Base-by-base conservation (phyloP, 176 grass and related monocot species). In the Eragrostis nindensis region DNA sequence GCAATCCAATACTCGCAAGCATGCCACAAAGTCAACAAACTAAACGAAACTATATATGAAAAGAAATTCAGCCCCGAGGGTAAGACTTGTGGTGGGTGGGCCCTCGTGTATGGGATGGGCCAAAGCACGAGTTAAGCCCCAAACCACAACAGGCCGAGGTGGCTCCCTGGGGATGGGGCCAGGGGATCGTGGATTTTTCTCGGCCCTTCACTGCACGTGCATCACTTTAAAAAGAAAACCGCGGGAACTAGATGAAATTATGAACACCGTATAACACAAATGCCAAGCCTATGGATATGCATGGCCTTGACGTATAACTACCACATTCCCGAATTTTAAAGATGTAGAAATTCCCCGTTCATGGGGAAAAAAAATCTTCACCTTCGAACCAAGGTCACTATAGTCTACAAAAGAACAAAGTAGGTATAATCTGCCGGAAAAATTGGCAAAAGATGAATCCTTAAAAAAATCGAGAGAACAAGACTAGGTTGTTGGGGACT, bases 1-100 rank as follows among this genome's bases (percentile, higher is more conserved):
- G 21, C 27, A 49, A 30, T 15, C 41, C n/a, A 69, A 80, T 62
- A 30, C 14, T 68, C 18, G 15, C 19, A 78, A 77, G 19, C 86
- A 57, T 18, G 12, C 22, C 24, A 24, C n/a, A 62, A 61, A 53
- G 47, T 1, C 17, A 68, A 62, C 0, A 75, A 48, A 29, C 13
- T 55, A 38, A 75, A n/a, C 36, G 1, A 36, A 36, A 36, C 4
- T 36, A 36, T 36, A 36, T 36, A 1, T 36, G 4, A 2, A 36
- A 1, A 36, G 4, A 36, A 36, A 36, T 36, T 36, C 32, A 36
- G 32, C 32, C 32, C n/a, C 32, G 32, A 36, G 32, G 32, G 32
- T 36, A 36, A 36, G 32, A 36, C 32, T 1, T 36, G 32, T 36
- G 1, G 32, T 36, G 32, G 32, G 32, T 36, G 32, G 32, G 32